Conservation (phyloP, 2,329 filamentous ascomycete genomes). For the Thelonectria blattea region DNA sequence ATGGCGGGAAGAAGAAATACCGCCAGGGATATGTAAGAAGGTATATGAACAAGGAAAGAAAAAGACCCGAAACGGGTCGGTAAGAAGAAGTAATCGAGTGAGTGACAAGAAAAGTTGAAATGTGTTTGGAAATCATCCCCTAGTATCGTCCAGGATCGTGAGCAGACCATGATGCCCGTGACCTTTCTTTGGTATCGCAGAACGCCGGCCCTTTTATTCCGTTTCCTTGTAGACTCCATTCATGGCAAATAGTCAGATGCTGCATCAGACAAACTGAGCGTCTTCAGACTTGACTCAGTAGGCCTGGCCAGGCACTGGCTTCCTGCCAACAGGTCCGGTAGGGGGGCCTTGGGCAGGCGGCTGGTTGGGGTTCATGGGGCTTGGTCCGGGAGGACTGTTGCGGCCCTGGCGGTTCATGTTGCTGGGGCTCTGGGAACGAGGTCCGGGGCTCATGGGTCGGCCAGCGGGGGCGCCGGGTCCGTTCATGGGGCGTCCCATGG, state of each 20-base stretch:
- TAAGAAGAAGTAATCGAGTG: conserved; percentile 27
- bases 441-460: conserved; percentile 49
- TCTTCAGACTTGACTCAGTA: conserved; percentile 41
- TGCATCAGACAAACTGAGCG: conserved; percentile 21
- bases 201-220: conserved; percentile 41
- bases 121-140: conserved; percentile 33
- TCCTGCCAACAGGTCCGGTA: conserved; percentile 55
- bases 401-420: conserved; percentile 44
- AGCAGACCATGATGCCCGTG: conserved; percentile 33
- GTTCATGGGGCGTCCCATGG: conserved; percentile 43
- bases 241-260: conserved; percentile 20
- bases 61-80: conserved; percentile 20
- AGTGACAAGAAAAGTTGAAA: conserved; percentile 35
- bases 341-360: conserved; percentile 42
- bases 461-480: conserved; percentile 33
- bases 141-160: conserved; percentile 32
- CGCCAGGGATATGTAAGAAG: conserved; percentile 31
- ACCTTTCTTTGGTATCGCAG: conserved; percentile 35
- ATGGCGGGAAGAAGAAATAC: conserved; percentile 21
- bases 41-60: conserved; percentile 36
- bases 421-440: conserved; percentile 49
- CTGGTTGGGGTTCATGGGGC: conserved; percentile 53
- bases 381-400: conserved; percentile 52
- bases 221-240: conserved; percentile 31
- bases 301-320: conserved; percentile 63